Percentiles rank a stretch among this genome's conserved stretches.
phyloP scores from a whole-genome alignment of 2,329 filamentous ascomycete species.

The Sporothrix luriei region DNA sequence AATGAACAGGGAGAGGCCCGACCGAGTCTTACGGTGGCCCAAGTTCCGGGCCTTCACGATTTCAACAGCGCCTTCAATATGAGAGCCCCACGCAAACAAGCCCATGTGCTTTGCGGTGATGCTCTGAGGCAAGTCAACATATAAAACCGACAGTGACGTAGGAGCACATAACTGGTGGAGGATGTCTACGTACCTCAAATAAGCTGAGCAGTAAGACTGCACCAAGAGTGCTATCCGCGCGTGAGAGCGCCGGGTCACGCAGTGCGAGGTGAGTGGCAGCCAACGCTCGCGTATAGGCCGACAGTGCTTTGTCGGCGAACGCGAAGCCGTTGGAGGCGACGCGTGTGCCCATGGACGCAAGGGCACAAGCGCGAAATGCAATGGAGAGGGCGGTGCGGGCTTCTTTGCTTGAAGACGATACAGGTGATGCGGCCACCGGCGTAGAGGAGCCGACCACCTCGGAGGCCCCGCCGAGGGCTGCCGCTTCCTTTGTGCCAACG shows the following conservation, averaged over 20 bases:
- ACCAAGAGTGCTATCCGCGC: slow-evolving; percentile 60
- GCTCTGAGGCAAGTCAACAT: slow-evolving; percentile 39
- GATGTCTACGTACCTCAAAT: slow-evolving; percentile 52
- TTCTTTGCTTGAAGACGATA: background rate
- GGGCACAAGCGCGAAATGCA: slow-evolving; percentile 62
- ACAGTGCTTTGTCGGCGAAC: slow-evolving; percentile 49
- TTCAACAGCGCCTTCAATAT: slow-evolving; percentile 66
- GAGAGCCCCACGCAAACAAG: slow-evolving; percentile 63
- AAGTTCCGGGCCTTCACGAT: slow-evolving; percentile 61
- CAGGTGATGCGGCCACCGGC: background rate
- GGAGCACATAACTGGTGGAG: background rate
- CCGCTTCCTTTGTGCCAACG: background rate
- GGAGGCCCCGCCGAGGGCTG: background rate
- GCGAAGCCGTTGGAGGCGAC: slow-evolving; percentile 43
- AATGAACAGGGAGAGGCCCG: slow-evolving; percentile 59
- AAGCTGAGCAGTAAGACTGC: slow-evolving; percentile 62
- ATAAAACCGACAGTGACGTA: background rate
- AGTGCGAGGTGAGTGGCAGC: slow-evolving; percentile 57
- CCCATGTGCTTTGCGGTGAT: slow-evolving; percentile 59
- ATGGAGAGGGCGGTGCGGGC: slow-evolving; percentile 46
- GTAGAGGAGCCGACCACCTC: background rate
- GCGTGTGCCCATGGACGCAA: slow-evolving; percentile 61
- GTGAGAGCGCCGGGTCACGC: slow-evolving; percentile 52
- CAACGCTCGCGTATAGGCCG: slow-evolving; percentile 59
- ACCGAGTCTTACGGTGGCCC: slow-evolving; percentile 57